These are phyloP conservation scores for Rhodomyrtus tomentosa DNA, from an alignment of 345 rosid species.

Conservation along the genomic window DNA sequence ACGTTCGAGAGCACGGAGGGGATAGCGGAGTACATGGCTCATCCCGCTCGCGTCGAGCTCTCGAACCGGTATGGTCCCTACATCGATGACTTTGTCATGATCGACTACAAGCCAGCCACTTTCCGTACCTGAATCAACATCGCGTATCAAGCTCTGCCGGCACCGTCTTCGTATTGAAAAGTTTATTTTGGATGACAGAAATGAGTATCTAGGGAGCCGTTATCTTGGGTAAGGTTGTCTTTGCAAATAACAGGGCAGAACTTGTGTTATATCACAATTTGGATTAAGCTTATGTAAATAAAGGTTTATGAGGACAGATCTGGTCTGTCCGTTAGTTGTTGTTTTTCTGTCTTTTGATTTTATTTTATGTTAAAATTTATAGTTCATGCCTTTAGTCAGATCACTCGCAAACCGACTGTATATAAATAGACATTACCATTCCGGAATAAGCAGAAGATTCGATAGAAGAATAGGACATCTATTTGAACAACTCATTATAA, in stretches of 20 bases:
- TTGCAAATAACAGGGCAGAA: no score
- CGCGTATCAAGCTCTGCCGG: not conserved
- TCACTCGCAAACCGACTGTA: not conserved
- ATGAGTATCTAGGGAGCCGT: not conserved
- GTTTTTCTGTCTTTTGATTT: no score
- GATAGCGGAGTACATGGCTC: slow-evolving; percentile 49
- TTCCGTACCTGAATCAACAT: slow-evolving; percentile 10
- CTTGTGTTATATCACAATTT: no score
- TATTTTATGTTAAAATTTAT: no score
- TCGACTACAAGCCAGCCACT: slow-evolving; percentile 55
- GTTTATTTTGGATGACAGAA: not conserved
- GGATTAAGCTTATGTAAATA: no score
- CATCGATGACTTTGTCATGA: slow-evolving; percentile 43
- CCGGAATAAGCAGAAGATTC: not conserved
- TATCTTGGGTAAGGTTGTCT: not conserved
- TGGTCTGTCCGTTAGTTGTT: no score
- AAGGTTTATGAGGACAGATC: no score
- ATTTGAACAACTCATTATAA: not conserved
- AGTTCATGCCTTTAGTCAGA: not conserved
- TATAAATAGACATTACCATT: not conserved
- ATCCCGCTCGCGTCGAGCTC: slow-evolving; percentile 58
- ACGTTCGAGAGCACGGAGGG: slow-evolving; percentile 59
- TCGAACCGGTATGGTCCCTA: slow-evolving; percentile 25
- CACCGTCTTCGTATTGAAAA: not conserved
- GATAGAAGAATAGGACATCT: not conserved